Conservation (phyloP, 345 rosid species). For the Excoecaria agallocha region DNA sequence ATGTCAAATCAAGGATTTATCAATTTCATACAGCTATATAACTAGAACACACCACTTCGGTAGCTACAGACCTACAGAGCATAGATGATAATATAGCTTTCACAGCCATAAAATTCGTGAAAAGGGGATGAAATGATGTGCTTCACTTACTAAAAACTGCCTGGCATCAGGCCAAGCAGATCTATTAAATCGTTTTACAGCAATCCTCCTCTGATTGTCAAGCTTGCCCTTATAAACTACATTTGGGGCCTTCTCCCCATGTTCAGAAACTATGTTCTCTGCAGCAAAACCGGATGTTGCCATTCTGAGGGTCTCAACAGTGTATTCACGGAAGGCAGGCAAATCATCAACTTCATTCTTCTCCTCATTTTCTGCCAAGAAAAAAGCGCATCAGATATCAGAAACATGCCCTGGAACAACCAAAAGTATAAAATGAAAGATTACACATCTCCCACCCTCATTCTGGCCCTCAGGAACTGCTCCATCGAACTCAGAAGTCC, state of each 20-base stretch:
- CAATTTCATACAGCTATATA: not conserved
- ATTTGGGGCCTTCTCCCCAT: constrained; percentile 48
- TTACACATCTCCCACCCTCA: constrained; percentile 32
- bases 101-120: not conserved
- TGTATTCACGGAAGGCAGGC: constrained; percentile 38
- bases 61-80: not conserved
- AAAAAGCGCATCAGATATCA: constrained; percentile 7
- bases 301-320: constrained; percentile 37
- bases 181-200: constrained; percentile 43
- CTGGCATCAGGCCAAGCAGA: constrained; percentile 47
- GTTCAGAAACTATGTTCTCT: constrained; percentile 50
- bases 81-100: not conserved
- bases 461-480: constrained; percentile 26
- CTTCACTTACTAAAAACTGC: constrained; percentile 38
- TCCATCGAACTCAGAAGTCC: constrained; percentile 29
- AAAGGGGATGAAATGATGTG: not conserved
- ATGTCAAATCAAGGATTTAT: constrained; percentile 1
- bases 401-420: constrained; percentile 5
- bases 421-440: constrained; percentile 1
- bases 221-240: constrained; percentile 47
- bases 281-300: constrained; percentile 45
- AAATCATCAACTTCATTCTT: constrained; percentile 23
- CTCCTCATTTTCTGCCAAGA: constrained; percentile 31
- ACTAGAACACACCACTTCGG: not conserved
- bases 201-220: constrained; percentile 41